Evolutionary conservation across 2,329 filamentous ascomycete genomes (phyloP), one percentile per base, ranked within the genome.

Genomic region (Hymenoscyphus salicellus): DNA sequence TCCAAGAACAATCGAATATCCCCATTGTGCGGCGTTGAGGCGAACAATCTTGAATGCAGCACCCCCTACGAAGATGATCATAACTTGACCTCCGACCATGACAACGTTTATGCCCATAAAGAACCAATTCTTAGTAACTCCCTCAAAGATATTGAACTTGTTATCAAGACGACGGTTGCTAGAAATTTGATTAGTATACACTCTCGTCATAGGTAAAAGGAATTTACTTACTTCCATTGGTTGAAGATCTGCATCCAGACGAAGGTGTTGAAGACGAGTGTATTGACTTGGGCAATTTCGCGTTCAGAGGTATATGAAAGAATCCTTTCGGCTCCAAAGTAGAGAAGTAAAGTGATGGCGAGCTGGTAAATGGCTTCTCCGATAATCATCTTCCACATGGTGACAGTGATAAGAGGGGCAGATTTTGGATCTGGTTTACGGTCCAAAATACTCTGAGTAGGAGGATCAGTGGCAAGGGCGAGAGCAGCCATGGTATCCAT

Each of bases 201-300:
- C 38, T 7, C 60, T 67, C 59, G 71, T 56, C 63, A 55, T 23
- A 63, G 17, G 30, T 26, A 11, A 17, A 55, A 2, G 7, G 68
- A 75, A 46, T 69, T 8, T 68, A 86, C 86, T 85, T 83, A 88
- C 86, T 98, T 98, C 85, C 96, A 91, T 75, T 96, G 90, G 78
- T 98, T 98, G 82, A 98, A 98, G 72, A 98, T 96, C 73, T 98
- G 94, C 93, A 98, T 97, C 94, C 94, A 98, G 61, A 97, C 94
- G 75, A 98, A 98, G 0, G 92, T 95, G 81, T 98, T 98, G 84
- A 98, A 98, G 7, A 98, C 91, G 58, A 98, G 83, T 2, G 93
- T 96, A 63, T 87, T 82, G 65, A 96, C 82, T 72, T 90, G 82
- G 16, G 70, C 73, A 5, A 75, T 68, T 41, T 84, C 75, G 38